Conservation (phyloP, 164 flowering plant species). For the Tetracentron sinense region DNA sequence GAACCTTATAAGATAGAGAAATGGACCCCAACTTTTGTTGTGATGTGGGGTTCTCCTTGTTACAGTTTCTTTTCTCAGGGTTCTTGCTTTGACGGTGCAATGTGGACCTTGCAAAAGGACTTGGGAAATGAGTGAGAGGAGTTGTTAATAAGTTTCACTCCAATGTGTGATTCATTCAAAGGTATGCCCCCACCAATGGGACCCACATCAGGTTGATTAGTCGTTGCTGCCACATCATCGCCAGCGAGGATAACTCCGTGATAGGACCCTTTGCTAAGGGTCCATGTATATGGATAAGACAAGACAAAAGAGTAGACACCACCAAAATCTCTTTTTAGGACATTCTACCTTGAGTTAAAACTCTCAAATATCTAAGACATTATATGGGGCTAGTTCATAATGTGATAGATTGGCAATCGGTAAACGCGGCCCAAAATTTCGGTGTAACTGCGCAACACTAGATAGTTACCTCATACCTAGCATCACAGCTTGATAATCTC, state of each 20-base stretch:
- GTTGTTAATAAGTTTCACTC: no score
- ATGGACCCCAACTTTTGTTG: not conserved
- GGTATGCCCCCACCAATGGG: not conserved
- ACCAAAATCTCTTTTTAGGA: not conserved
- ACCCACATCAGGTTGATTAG: not conserved
- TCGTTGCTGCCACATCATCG: not conserved
- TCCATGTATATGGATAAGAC: not conserved
- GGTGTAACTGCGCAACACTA: no score
- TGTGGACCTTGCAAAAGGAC: no score
- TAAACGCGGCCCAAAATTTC: no score
- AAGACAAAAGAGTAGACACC: not conserved
- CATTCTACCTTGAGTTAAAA: no score
- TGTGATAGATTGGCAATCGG: no score
- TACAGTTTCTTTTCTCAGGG: not conserved
- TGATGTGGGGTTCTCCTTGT: not conserved
- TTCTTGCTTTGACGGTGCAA: not conserved
- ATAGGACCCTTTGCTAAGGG: not conserved
- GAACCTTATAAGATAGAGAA: no score
- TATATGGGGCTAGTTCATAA: no score
- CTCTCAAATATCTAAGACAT: no score
- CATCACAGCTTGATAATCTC: no score
- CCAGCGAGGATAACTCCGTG: not conserved
- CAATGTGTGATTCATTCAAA: not conserved
- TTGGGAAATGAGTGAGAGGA: not conserved
- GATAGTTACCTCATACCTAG: no score